Conservation (phyloP, 2,329 filamentous ascomycete genomes). For the Clarireedia hainanense region DNA sequence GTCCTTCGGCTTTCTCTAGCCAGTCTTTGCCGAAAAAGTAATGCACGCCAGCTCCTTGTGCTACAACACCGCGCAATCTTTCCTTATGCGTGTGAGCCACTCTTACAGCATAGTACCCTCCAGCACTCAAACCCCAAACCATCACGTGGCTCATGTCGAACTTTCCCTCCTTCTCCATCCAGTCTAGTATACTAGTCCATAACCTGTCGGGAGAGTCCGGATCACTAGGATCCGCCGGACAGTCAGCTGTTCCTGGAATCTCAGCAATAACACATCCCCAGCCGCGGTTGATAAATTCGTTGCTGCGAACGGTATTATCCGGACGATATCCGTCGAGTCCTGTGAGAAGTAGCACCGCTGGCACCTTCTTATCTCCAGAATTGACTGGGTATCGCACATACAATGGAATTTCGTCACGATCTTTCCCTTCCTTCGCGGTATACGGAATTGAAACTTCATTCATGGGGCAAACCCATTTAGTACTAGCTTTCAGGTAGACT, state of each 20-base stretch:
- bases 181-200: constrained; percentile 54
- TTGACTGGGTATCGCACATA: constrained; percentile 54
- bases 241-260: constrained; percentile 61
- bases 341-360: constrained; percentile 49
- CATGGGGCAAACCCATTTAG: constrained; percentile 49
- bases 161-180: constrained; percentile 42
- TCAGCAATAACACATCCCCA: constrained; percentile 57
- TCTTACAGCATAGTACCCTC: constrained; percentile 61
- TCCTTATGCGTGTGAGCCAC: constrained; percentile 59
- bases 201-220: constrained; percentile 51
- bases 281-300: constrained; percentile 54
- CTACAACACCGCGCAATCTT: constrained; percentile 46
- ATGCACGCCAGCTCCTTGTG: constrained; percentile 56
- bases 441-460: constrained; percentile 56
- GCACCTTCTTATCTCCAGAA: constrained; percentile 33
- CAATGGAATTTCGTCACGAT: constrained; percentile 47
- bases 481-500: constrained; percentile 50
- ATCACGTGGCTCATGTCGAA: constrained; percentile 51
- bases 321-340: constrained; percentile 56
- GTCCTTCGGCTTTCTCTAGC: constrained; percentile 53
- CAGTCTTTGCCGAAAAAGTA: constrained; percentile 52
- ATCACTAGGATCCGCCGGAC: constrained; percentile 54
- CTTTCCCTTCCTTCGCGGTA: constrained; percentile 33
- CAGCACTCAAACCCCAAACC: constrained; percentile 57
- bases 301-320: constrained; percentile 51